Evolutionary conservation across 2,329 filamentous ascomycete genomes (phyloP).

Genomic region (Drechmeria coniospora): DNA sequence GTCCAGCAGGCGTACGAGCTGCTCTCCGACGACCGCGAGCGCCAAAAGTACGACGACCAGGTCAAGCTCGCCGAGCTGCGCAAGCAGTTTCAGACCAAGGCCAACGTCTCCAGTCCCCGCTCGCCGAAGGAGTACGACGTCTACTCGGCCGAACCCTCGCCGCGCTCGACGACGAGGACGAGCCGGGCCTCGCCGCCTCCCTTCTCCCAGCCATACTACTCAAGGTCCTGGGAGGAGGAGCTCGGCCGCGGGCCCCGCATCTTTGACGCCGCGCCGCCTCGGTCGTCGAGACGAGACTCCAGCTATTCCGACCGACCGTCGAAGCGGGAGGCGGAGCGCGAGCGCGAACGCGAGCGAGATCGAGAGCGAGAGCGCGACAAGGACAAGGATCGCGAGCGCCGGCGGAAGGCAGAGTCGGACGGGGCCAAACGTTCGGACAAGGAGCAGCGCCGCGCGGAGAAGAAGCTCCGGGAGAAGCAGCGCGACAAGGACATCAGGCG

Average conservation of each 20-base stretch:
- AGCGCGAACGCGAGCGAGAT: conserved; percentile 10
- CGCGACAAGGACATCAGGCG: conserved; percentile 23
- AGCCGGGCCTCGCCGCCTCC: conserved; percentile 9
- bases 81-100: conserved; percentile 31
- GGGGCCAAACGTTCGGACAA: conserved; percentile 18
- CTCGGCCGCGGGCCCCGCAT: conserved; percentile 19
- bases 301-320: conserved; percentile 31
- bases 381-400: conserved; percentile 10
- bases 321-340: conserved; percentile 26
- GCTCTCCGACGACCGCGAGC: conserved; percentile 60
- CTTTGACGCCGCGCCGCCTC: conserved; percentile 24
- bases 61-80: conserved; percentile 50
- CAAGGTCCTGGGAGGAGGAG: conserved; percentile 33
- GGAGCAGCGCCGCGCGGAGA: conserved; percentile 17
- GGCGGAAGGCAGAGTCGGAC: conserved; percentile 12
- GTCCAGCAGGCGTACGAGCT: conserved; percentile 90
- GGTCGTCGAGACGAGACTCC: conserved; percentile 27
- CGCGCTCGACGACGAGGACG: neutral
- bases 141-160: conserved; percentile 36
- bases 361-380: conserved; percentile 6
- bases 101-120: conserved; percentile 28
- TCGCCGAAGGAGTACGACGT: conserved; percentile 28
- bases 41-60: conserved; percentile 64
- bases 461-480: conserved; percentile 18
- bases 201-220: conserved; percentile 18